Evolutionary conservation across 2,329 filamentous ascomycete genomes (phyloP), one percentile per base, ranked within the genome.

Genomic region (Fusarium coffeatum): DNA sequence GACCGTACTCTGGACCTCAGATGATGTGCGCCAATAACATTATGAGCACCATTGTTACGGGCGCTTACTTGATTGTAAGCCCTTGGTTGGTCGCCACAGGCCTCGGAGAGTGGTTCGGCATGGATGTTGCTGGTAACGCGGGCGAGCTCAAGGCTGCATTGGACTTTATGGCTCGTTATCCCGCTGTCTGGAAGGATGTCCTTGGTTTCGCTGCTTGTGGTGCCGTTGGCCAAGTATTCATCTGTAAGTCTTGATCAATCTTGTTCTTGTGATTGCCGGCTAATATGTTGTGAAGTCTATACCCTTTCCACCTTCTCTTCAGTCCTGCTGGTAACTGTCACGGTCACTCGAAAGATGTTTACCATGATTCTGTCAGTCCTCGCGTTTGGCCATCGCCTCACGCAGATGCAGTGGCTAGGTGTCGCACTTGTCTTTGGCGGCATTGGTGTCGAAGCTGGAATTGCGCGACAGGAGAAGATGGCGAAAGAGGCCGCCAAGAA

Each of bases 1-100:
- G 89, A 70, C 90, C 91, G 16, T 98, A 96, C 79, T 89, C 89
- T 5, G 96, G 96, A 12, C 94, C 95, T 64, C 96, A 99, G 86
- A 99, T 99, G 96, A 99, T 99, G 96, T 97, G 94, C 78, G 94
- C 95, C 41, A 93, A 98, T 81, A 99, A 98, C 79, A 84, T 97
- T 59, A 92, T 98, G 80, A 91, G 89, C 74, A 95, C 94, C 6
- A 77, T 89, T 48, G 84, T 98, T 59, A 98, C 94, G 6, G 85
- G 88, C 22, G 77, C 83, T 0, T 98, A 97, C 76, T 88, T 99
- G 46, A 70, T 95, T 20, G 76, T 94, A 22, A 92, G 90, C 74
- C 96, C 96, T 1, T 93, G 91, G 83, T 80, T 98, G n/a, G 92
- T 91, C 0, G 84, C 86, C 60, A 93, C 89, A 2, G 85, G 86